Base-by-base conservation (phyloP, 192 early-diverging fungal species). In the Umbelopsis ramanniana region DNA sequence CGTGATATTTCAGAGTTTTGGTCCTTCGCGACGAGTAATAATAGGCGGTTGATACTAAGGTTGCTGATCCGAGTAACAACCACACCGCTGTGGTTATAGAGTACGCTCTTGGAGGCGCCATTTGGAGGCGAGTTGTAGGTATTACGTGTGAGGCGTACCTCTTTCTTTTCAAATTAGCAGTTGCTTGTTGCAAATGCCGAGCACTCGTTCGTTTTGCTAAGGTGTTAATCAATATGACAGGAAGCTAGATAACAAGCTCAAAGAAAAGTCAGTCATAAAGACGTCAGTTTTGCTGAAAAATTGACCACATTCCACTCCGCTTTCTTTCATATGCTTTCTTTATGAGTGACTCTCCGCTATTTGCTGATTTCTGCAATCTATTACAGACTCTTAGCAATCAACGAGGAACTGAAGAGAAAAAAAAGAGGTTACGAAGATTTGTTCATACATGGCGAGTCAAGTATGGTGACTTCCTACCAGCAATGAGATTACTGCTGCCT, bases 401-500 rank as follows among this genome's bases (percentile, higher is more conserved):
- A 45, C 26, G 69, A 38, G 70, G 69, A 24, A 72, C 63, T 23
- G 66, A 76, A 47, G 69, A 67, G 8, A 71, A 72, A 29, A 70
- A 71, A 35, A 24, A 60, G 33, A n/a, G 43, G 19, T 23, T 76
- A 23, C 19, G 52, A 8, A 23, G 66, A 52, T 76, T 57, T 21
- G 15, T 76, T 22, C 66, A 76, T 11, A 33, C 40, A 8, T 76
- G 75, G 75, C 54, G 75, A 23, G 45, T 35, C 0, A 46, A 45
- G 40, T 76, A 72, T 50, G 69, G 66, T n/a, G 57, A 72, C 29
- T 76, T 76, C 33, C 70, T 71, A 22, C 45, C 35, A 11, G 70
- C 70, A 3, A 76, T 76, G 75, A 70, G 75, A 9, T 29, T 76
- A 11, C 38, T 76, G 45, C 45, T 76, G 21, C 75, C 75, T 17